Percentiles rank a stretch among this genome's conserved stretches.
These are phyloP conservation scores for Phaffia rhodozyma DNA, from an alignment of 1,284 basidiomycete species.

Conservation along the genomic window DNA sequence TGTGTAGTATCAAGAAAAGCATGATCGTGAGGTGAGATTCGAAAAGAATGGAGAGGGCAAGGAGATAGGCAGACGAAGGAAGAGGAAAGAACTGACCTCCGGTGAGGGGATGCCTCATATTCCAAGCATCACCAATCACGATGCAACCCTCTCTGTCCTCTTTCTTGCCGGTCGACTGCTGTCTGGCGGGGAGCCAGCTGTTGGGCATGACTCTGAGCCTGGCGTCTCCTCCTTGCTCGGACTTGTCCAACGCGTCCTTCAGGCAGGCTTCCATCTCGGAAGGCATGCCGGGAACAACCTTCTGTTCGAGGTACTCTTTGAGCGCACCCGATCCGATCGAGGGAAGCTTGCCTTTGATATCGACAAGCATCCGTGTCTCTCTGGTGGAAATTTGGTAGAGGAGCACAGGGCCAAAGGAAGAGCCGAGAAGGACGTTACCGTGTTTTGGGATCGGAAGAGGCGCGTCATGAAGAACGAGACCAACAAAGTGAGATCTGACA, in stretches of 20 bases:
- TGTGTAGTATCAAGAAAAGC: slow-evolving; percentile 8
- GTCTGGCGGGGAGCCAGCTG: slow-evolving; percentile 73
- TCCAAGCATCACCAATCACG: slow-evolving; percentile 91
- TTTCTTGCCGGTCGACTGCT: slow-evolving; percentile 48
- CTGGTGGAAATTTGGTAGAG: slow-evolving; percentile 67
- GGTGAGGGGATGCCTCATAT: slow-evolving; percentile 97
- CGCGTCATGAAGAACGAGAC: slow-evolving; percentile 61
- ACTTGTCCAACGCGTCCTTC: slow-evolving; percentile 46
- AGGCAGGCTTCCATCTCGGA: slow-evolving; percentile 51
- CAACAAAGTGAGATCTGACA: slow-evolving; percentile 68
- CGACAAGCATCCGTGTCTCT: slow-evolving; percentile 84
- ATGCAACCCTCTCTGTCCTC: slow-evolving; percentile 54
- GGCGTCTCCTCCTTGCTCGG: slow-evolving; percentile 35
- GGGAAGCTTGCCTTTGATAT: slow-evolving; percentile 77
- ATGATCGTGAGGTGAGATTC: neutral
- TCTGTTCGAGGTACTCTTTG: slow-evolving; percentile 58
- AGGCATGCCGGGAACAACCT: slow-evolving; percentile 71
- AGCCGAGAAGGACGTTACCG: slow-evolving; percentile 70
- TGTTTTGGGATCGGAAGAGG: slow-evolving; percentile 67
- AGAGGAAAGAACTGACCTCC: slow-evolving; percentile 44
- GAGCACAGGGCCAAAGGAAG: slow-evolving; percentile 61
- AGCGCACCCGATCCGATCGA: slow-evolving; percentile 47
- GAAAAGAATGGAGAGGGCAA: neutral
- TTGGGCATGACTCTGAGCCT: slow-evolving; percentile 89
- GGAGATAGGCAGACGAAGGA: neutral